A percentile compares a stretch with the other conserved stretches of the same genome.
Conservation (phyloP, 1,284 basidiomycete species). For the Porodaedalea pini region DNA sequence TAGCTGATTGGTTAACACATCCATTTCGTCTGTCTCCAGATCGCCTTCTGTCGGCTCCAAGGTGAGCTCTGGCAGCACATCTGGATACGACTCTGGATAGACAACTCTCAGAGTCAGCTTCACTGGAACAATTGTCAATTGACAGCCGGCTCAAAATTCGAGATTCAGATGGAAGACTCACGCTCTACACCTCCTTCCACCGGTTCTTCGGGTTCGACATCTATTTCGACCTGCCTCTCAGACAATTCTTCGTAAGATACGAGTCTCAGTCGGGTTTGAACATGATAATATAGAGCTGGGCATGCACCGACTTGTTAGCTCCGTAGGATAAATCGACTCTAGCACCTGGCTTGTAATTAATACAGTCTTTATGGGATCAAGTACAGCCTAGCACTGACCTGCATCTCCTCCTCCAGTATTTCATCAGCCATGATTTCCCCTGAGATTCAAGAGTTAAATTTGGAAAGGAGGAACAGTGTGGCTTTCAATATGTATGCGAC, state of each 20-base stretch:
- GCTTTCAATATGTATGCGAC: not conserved
- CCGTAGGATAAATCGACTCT: constrained; percentile 93
- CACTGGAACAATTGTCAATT: constrained; percentile 47
- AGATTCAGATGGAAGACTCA: constrained; percentile 34
- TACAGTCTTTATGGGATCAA: constrained; percentile 21
- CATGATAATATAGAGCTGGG: constrained; percentile 25
- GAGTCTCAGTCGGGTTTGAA: constrained; percentile 45
- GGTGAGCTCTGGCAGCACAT: constrained; percentile 72
- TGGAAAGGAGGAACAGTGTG: too few relatives aligned
- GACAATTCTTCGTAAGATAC: constrained; percentile 67
- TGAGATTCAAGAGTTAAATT: too few relatives aligned
- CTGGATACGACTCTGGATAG: constrained; percentile 71
- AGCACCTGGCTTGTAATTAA: constrained; percentile 60
- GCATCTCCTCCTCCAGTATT: constrained; percentile 74
- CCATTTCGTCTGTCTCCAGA: constrained; percentile 55
- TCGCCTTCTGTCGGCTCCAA: constrained; percentile 70
- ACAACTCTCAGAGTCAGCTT: constrained; percentile 68
- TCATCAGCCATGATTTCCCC: constrained; percentile 31
- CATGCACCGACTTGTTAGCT: constrained; percentile 78
- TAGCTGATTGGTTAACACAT: constrained; percentile 58
- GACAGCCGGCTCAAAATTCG: constrained; percentile 11
- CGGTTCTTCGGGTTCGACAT: constrained; percentile 83
- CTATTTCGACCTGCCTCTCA: constrained; percentile 78
- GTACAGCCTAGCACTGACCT: constrained; percentile 49
- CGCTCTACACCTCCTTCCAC: constrained; percentile 57